Conservation (phyloP, 306 rosid genomes). For the Prunus kanzakura region DNA sequence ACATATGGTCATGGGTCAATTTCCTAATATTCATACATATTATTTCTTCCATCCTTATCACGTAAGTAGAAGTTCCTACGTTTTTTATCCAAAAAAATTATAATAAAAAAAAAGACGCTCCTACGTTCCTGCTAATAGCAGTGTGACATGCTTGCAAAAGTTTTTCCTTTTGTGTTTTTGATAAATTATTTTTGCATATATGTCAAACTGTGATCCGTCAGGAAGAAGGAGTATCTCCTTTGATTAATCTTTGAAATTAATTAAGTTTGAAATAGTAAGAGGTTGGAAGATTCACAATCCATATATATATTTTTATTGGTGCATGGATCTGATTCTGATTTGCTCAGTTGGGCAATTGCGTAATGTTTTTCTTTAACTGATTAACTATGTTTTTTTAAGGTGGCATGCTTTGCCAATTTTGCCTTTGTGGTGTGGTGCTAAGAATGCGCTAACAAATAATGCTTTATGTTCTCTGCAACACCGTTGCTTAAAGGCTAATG, state of each 20-base stretch:
- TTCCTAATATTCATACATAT: background rate
- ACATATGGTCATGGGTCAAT: conserved; percentile 6
- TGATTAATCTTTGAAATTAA: background rate
- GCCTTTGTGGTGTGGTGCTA: background rate
- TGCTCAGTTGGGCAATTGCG: background rate
- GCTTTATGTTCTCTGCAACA: background rate
- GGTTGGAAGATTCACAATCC: conserved; percentile 1
- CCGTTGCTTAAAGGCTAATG: conserved; percentile 8
- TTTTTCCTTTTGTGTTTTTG: too few species aligned
- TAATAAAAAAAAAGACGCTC: too few species aligned
- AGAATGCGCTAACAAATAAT: background rate
- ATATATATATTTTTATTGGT: background rate
- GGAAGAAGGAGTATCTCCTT: rapidly evolving
- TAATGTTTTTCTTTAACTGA: background rate
- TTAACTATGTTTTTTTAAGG: background rate
- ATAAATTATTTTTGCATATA: too few species aligned
- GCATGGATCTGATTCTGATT: background rate
- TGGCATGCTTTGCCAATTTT: background rate
- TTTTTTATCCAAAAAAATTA: too few species aligned
- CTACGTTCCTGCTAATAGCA: rapidly evolving
- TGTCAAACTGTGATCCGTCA: rapidly evolving
- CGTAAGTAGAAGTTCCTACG: too few species aligned
- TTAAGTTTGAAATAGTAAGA: background rate
- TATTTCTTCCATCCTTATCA: background rate
- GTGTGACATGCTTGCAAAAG: too few species aligned